These are phyloP conservation scores for Coprinellus aureogranulatus DNA, from an alignment of 768 basidiomycete genomes.

Conservation along the genomic window DNA sequence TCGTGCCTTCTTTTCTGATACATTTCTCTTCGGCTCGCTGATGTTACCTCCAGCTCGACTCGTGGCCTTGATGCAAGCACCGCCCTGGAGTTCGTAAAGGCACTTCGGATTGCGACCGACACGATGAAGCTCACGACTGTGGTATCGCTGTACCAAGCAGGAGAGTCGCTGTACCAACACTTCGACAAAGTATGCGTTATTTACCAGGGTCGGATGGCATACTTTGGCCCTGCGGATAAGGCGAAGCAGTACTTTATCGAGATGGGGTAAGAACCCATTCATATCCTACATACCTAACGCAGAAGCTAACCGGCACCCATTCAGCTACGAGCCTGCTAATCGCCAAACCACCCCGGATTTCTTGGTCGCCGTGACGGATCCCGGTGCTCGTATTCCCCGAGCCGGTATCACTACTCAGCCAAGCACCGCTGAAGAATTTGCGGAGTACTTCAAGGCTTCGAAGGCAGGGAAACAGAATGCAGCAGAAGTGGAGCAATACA, in stretches of 20 bases:
- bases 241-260: conserved; percentile 65
- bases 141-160: conserved; percentile 82
- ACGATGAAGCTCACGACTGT: conserved; percentile 56
- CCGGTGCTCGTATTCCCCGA: conserved; percentile 54
- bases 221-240: conserved; percentile 64
- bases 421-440: conserved; percentile 58
- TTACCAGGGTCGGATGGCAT: conserved; percentile 70
- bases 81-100: conserved; percentile 68
- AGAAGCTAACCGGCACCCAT: too few species aligned
- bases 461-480: conserved; percentile 39
- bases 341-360: conserved; percentile 68
- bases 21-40: too few species aligned
- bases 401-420: conserved; percentile 43
- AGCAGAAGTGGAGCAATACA: conserved; percentile 46
- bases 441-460: conserved; percentile 42
- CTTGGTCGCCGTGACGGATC: conserved; percentile 60
- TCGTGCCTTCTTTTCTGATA: too few species aligned
- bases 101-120: conserved; percentile 64
- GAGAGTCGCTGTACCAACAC: conserved; percentile 58
- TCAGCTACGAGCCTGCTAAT: conserved; percentile 42
- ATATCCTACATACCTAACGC: too few species aligned
- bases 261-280: conserved; percentile 20
- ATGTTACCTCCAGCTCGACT: conserved; percentile 47
- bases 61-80: conserved; percentile 67
- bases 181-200: conserved; percentile 85